These are phyloP conservation scores for Cytospora schulzeri DNA, from an alignment of 2,329 filamentous ascomycete species.

Conservation along the genomic window DNA sequence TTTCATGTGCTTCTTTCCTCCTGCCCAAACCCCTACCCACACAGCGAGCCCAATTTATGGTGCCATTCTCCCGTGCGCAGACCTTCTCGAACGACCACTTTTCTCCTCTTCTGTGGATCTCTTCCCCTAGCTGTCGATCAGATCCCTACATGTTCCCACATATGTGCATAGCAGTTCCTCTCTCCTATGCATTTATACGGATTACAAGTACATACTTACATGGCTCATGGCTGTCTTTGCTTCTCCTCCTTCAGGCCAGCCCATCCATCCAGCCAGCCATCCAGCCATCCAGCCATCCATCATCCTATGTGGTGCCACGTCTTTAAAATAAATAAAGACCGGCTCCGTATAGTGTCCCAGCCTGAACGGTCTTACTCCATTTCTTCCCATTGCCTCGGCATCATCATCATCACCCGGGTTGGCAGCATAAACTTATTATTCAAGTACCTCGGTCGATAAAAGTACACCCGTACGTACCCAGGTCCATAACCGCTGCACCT, in stretches of 20 bases:
- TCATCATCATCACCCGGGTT: background rate
- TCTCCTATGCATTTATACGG: slow-evolving; percentile 9
- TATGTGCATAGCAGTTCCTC: background rate
- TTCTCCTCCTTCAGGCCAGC: background rate
- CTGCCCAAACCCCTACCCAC: background rate
- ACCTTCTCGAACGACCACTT: slow-evolving; percentile 12
- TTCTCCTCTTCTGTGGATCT: slow-evolving; percentile 13
- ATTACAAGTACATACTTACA: too few relatives aligned
- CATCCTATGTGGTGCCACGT: slow-evolving; percentile 1
- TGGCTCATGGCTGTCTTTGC: slow-evolving; percentile 19
- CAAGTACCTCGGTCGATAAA: background rate
- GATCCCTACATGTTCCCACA: slow-evolving; percentile 1
- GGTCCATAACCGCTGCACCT: too few relatives aligned
- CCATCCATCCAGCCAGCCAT: background rate
- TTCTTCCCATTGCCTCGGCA: too few relatives aligned
- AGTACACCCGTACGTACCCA: background rate
- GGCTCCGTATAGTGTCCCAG: too few relatives aligned
- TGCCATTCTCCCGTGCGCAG: background rate
- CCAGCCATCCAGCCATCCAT: background rate
- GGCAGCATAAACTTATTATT: too few relatives aligned
- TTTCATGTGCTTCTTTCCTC: too few relatives aligned
- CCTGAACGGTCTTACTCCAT: too few relatives aligned
- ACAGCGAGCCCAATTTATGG: background rate
- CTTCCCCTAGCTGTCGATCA: slow-evolving; percentile 9
- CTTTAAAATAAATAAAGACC: too few relatives aligned